A percentile compares a stretch with the other conserved stretches of the same genome.
Conservation (phyloP, 345 rosid genomes). For the Syzygium grande region DNA sequence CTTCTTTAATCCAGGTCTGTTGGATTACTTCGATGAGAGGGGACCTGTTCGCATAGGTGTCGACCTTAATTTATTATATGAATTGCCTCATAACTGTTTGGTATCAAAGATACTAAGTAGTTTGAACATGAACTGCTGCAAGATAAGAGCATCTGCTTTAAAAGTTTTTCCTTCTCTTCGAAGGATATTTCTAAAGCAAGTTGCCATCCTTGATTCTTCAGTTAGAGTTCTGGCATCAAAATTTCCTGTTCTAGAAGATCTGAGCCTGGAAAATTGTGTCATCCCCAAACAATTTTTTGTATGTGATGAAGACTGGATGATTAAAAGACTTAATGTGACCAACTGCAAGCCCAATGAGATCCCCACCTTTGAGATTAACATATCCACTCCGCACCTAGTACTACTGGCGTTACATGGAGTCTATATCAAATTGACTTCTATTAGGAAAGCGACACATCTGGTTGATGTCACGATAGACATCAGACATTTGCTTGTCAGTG, state of each 20-base stretch:
- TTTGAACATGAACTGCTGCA: slow-evolving; percentile 3
- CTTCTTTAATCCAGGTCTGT: neutral
- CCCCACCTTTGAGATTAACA: neutral
- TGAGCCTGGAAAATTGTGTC: slow-evolving; percentile 7
- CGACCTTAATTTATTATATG: neutral
- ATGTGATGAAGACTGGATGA: slow-evolving; percentile 4
- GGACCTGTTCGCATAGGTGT: neutral
- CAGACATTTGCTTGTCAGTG: neutral
- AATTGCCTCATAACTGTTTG: slow-evolving; percentile 1
- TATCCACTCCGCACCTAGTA: slow-evolving; percentile 9
- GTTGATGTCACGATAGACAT: neutral
- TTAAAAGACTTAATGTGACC: slow-evolving; percentile 2
- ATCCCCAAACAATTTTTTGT: slow-evolving; percentile 6
- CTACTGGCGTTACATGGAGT: neutral
- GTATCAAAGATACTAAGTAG: slow-evolving; percentile 6
- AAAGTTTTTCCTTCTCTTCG: slow-evolving; percentile 8
- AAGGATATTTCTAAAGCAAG: neutral
- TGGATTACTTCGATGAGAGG: neutral
- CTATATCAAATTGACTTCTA: neutral
- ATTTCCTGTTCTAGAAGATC: slow-evolving; percentile 7
- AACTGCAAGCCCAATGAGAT: neutral
- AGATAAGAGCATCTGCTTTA: slow-evolving; percentile 6
- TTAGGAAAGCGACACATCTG: slow-evolving; percentile 2
- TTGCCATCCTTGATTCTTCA: neutral
- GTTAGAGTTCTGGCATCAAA: slow-evolving; percentile 2